A percentile compares a stretch with the other conserved stretches of the same genome.
Evolutionary conservation across 2,329 filamentous ascomycete species (phyloP).

Genomic region (Furcasterigmium furcatum): DNA sequence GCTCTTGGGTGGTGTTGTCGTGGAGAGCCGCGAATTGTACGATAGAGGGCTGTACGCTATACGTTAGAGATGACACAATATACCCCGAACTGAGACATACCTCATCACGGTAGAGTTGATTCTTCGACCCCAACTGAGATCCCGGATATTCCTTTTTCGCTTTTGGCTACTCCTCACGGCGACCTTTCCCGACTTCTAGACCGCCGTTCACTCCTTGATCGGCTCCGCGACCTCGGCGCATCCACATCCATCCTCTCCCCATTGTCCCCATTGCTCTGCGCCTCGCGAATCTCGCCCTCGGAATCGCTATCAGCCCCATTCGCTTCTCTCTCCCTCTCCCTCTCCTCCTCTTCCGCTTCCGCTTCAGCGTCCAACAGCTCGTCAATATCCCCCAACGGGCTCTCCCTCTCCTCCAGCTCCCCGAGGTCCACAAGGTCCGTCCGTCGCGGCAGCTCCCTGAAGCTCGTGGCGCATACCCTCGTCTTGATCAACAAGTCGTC

Average conservation of each 20-base stretch:
- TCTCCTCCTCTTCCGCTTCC: conserved; percentile 28
- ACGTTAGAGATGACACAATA: conserved; percentile 5
- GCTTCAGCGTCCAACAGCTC: conserved; percentile 62
- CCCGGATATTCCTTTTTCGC: no score
- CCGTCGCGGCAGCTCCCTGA: conserved; percentile 87
- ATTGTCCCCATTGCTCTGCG: conserved; percentile 12
- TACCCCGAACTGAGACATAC: conserved; percentile 5
- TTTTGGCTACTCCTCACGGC: background rate
- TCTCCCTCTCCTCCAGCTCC: conserved; percentile 78
- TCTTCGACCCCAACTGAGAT: no score
- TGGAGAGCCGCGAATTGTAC: background rate
- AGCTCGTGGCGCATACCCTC: conserved; percentile 82
- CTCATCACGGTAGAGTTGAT: background rate
- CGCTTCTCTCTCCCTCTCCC: conserved; percentile 18
- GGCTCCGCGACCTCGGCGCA: conserved; percentile 10
- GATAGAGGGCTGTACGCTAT: background rate
- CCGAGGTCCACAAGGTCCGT: conserved; percentile 86
- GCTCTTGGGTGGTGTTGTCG: no score
- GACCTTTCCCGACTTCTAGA: conserved; percentile 7
- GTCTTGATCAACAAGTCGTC: conserved; percentile 89
- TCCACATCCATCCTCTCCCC: conserved; percentile 33
- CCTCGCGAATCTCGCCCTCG: conserved; percentile 33
- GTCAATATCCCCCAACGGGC: conserved; percentile 77
- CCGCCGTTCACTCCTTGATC: conserved; percentile 2
- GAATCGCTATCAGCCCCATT: conserved; percentile 27